Evolutionary conservation across 2,329 filamentous ascomycete species (phyloP).

Genomic region (Trichoderma pleuroti): DNA sequence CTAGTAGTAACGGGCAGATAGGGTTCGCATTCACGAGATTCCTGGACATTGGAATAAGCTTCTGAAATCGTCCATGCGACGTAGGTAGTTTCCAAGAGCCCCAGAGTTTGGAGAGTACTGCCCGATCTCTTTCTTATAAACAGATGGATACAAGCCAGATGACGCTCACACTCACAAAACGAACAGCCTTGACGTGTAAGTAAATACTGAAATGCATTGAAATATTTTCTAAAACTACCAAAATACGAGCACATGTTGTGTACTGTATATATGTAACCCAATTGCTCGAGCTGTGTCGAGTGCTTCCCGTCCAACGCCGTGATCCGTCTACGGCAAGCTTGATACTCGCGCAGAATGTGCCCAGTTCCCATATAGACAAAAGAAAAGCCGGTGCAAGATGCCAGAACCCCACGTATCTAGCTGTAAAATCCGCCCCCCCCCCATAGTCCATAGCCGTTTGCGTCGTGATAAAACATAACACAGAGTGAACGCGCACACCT

Average conservation of each 20-base stretch:
- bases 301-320: conserved; percentile 3
- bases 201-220: conserved; percentile 1
- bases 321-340: conserved; percentile 4
- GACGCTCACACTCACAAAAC: background rate
- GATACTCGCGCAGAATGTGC: background rate
- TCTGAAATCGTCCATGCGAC: background rate
- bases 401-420: background rate
- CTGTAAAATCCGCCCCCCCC: conserved; percentile 5
- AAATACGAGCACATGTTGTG: background rate
- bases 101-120: background rate
- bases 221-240: background rate
- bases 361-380: conserved; percentile 10
- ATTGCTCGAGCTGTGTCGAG: background rate
- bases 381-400: background rate
- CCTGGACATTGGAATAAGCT: background rate
- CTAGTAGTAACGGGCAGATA: background rate
- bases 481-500: background rate
- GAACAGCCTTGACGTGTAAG: background rate
- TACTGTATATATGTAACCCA: conserved; percentile 2
- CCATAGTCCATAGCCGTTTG: conserved; percentile 13
- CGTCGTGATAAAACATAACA: conserved; percentile 16
- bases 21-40: background rate
- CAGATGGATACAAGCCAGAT: background rate
- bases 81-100: too few species aligned
- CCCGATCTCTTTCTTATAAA: background rate